phyloP scores from a whole-genome alignment of 2,329 filamentous ascomycete genomes.

The Colletotrichum higginsianum region DNA sequence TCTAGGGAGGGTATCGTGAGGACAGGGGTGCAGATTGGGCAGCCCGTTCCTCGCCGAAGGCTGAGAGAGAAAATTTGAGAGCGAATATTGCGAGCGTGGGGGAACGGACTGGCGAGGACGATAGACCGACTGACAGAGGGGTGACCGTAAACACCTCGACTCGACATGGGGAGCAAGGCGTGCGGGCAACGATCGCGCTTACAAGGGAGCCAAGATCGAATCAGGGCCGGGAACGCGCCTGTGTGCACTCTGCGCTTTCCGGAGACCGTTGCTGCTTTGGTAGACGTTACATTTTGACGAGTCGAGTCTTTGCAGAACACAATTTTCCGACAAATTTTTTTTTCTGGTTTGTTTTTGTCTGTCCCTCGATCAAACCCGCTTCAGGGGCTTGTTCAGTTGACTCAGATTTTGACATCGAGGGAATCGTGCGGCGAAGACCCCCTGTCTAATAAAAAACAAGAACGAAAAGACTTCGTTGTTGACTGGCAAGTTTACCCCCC shows the following conservation, averaged over 20 bases:
- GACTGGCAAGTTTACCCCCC: neutral
- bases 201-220: conserved; percentile 30
- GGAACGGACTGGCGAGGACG: conserved; percentile 11
- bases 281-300: conserved; percentile 8
- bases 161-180: conserved; percentile 13
- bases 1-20: neutral
- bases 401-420: conserved; percentile 4
- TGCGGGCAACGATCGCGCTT: conserved; percentile 31
- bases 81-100: conserved; percentile 27
- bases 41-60: conserved; percentile 9
- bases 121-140: conserved; percentile 6
- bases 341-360: neutral
- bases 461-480: too few species aligned
- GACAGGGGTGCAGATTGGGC: conserved; percentile 17
- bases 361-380: neutral
- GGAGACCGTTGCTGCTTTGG: conserved; percentile 28
- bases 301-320: conserved; percentile 2
- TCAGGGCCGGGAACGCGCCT: conserved; percentile 25
- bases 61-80: conserved; percentile 2
- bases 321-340: neutral
- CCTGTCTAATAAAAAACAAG: neutral
- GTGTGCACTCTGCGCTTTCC: conserved; percentile 33
- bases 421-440: neutral
- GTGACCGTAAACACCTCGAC: conserved; percentile 20
- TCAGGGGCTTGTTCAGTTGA: conserved; percentile 14